A percentile compares a stretch with the other conserved stretches of the same genome.
Evolutionary conservation across 225 moss, liverwort and hornwort species (phyloP).

Genomic region (Lunularia cruciata): DNA sequence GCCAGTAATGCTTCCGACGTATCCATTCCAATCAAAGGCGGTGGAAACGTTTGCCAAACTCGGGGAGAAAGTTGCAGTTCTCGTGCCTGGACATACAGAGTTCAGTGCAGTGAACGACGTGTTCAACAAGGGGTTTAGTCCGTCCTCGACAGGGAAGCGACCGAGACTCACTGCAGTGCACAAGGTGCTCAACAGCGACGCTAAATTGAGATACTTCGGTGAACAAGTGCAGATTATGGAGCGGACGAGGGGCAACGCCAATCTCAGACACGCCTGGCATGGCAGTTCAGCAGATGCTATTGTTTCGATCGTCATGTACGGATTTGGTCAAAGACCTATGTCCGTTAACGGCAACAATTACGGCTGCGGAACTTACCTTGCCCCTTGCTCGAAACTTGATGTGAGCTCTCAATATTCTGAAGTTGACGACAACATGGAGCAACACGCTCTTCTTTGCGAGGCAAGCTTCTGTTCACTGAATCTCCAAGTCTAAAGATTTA

Average conservation of each 20-base stretch:
- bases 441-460: slow-evolving; percentile 33
- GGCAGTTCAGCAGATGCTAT: slow-evolving; percentile 28
- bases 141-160: not conserved
- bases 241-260: slow-evolving; percentile 22
- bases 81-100: slow-evolving; percentile 16
- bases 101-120: slow-evolving; percentile 17
- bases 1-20: not conserved
- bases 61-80: slow-evolving; percentile 19
- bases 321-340: slow-evolving; percentile 25
- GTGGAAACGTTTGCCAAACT: slow-evolving; percentile 16
- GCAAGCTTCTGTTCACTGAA: not conserved
- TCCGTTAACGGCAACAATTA: slow-evolving; percentile 18
- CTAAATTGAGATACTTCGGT: slow-evolving; percentile 24
- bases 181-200: slow-evolving; percentile 20
- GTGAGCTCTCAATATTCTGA: slow-evolving; percentile 12
- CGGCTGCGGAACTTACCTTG: slow-evolving; percentile 29
- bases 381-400: slow-evolving; percentile 17
- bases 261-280: slow-evolving; percentile 31
- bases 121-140: slow-evolving; percentile 20
- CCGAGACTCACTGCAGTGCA: slow-evolving; percentile 31
- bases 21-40: slow-evolving; percentile 10
- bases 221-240: slow-evolving; percentile 20
- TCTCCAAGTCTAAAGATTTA: too few relatives aligned
- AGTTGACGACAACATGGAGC: slow-evolving; percentile 23
- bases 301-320: slow-evolving; percentile 31